Evolutionary conservation across 495 filamentous ascomycete species (phyloP).

Genomic region (Thermochaetoides thermophila): DNA sequence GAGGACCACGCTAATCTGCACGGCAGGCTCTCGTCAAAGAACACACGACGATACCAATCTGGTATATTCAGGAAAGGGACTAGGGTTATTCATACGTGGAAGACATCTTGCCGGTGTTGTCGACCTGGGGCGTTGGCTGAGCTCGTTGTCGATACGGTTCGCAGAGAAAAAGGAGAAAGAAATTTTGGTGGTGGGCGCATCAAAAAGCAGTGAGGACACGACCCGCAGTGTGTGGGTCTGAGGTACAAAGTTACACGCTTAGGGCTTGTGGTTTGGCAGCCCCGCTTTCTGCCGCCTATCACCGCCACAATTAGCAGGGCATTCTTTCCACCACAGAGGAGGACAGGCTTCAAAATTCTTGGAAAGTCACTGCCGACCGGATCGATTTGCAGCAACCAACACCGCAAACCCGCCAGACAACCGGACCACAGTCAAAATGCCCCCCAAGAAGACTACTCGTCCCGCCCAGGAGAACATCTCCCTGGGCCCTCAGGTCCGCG

Average conservation of each 20-base stretch:
- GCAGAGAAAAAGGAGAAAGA: slow-evolving; percentile 6
- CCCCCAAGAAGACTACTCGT: slow-evolving; percentile 71
- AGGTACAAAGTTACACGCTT: slow-evolving; percentile 10
- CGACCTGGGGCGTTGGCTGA: slow-evolving; percentile 12
- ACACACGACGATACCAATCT: slow-evolving; percentile 40
- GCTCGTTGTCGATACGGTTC: slow-evolving; percentile 8
- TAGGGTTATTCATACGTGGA: slow-evolving; percentile 46
- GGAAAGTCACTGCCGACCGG: slow-evolving; percentile 5
- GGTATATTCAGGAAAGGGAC: slow-evolving; percentile 27
- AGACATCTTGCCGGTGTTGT: slow-evolving; percentile 37
- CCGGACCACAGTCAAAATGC: slow-evolving; percentile 41
- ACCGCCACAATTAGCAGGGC: slow-evolving; percentile 17
- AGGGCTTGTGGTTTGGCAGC: slow-evolving; percentile 21
- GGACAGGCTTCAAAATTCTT: slow-evolving; percentile 18
- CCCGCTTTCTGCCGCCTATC: slow-evolving; percentile 13
- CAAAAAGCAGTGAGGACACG: slow-evolving; percentile 8
- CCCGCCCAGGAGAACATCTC: slow-evolving; percentile 89
- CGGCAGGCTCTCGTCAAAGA: slow-evolving; percentile 26
- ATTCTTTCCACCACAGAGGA: slow-evolving; percentile 17
- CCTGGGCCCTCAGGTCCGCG: slow-evolving; percentile 64
- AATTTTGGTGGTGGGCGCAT: slow-evolving; percentile 9
- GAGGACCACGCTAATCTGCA: slow-evolving; percentile 61
- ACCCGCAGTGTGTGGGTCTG: slow-evolving; percentile 11
- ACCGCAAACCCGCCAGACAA: slow-evolving; percentile 9
- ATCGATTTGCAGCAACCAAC: slow-evolving; percentile 8